These are phyloP conservation scores for Brasenia schreberi DNA, from an alignment of 164 flowering plant species.

Conservation along the genomic window DNA sequence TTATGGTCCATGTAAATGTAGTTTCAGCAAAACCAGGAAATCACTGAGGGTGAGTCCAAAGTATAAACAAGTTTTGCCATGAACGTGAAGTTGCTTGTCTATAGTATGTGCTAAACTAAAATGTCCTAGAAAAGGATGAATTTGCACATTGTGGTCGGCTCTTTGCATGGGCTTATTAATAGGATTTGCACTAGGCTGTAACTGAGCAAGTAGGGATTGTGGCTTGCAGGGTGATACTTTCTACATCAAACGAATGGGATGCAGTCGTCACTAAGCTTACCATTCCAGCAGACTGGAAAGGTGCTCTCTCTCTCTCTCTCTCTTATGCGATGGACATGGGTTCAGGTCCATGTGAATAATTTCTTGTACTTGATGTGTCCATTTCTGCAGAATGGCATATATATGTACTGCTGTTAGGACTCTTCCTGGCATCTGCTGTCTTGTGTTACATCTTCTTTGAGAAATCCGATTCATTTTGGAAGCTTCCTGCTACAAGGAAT, in stretches of 20 bases:
- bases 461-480: slow-evolving; percentile 92
- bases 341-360: background rate
- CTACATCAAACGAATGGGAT: slow-evolving; percentile 80
- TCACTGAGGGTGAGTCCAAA: too few relatives aligned
- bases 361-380: background rate
- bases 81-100: background rate
- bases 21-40: too few relatives aligned
- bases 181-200: background rate
- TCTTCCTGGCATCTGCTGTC: slow-evolving; percentile 66
- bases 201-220: background rate
- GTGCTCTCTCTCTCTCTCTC: slow-evolving; percentile 21
- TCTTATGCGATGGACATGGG: background rate
- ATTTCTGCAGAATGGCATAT: slow-evolving; percentile 83
- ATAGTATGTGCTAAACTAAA: background rate
- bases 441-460: slow-evolving; percentile 57
- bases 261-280: slow-evolving; percentile 56
- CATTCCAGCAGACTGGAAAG: slow-evolving; percentile 95
- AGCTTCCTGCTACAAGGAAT: slow-evolving; percentile 40
- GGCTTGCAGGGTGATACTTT: slow-evolving; percentile 55
- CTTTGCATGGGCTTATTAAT: background rate
- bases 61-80: too few relatives aligned
- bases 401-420: slow-evolving; percentile 56
- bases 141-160: background rate
- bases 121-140: background rate
- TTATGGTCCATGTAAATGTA: too few relatives aligned